These are phyloP conservation scores for Cucurbitaria berberidis DNA, from an alignment of 2,329 filamentous ascomycete genomes.

Conservation along the genomic window DNA sequence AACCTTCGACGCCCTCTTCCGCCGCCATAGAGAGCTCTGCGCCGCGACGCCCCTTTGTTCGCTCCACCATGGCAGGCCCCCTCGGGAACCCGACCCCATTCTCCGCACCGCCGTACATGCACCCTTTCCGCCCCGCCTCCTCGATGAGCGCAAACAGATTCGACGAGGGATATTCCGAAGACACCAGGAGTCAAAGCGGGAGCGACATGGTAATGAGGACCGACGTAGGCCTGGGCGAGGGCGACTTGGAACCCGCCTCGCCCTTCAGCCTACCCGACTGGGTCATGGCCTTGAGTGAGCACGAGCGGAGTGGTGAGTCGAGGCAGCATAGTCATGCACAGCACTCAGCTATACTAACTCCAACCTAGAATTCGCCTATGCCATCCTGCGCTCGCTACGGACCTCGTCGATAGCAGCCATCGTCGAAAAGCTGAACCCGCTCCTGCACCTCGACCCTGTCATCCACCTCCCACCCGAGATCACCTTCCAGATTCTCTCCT, in stretches of 20 bases:
- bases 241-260: slow-evolving; percentile 40
- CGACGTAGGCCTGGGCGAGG: slow-evolving; percentile 42
- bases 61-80: slow-evolving; percentile 42
- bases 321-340: background rate
- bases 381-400: slow-evolving; percentile 76
- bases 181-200: slow-evolving; percentile 60
- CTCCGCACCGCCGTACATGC: slow-evolving; percentile 42
- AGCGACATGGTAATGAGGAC: slow-evolving; percentile 50
- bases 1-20: slow-evolving; percentile 1
- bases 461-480: slow-evolving; percentile 86
- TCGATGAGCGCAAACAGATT: slow-evolving; percentile 55
- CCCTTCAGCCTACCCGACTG: slow-evolving; percentile 58
- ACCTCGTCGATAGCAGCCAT: slow-evolving; percentile 81
- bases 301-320: slow-evolving; percentile 60
- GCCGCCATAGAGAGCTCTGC: slow-evolving; percentile 1
- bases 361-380: slow-evolving; percentile 75
- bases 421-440: slow-evolving; percentile 77
- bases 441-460: slow-evolving; percentile 93
- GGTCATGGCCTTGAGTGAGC: slow-evolving; percentile 61
- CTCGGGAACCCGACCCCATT: slow-evolving; percentile 35
- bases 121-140: slow-evolving; percentile 44
- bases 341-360: slow-evolving; percentile 7
- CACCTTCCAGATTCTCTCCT: slow-evolving; percentile 85
- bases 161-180: slow-evolving; percentile 89
- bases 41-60: slow-evolving; percentile 3